Evolutionary conservation across 2,329 filamentous ascomycete genomes (phyloP).

Genomic region (Fusarium acutatum): DNA sequence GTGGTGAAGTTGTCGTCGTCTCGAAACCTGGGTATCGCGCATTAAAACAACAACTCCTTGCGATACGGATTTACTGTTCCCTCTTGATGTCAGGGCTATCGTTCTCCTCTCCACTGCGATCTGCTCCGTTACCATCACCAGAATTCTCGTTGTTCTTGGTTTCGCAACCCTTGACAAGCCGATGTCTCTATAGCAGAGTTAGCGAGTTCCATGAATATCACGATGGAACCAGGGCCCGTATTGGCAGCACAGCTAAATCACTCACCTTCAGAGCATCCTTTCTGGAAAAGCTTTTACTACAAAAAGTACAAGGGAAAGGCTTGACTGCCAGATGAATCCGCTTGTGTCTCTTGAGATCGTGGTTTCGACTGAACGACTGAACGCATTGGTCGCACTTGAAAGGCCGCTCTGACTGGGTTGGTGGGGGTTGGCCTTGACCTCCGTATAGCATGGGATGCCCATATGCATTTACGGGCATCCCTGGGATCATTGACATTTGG

Average conservation of each 20-base stretch:
- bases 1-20: constrained; percentile 10
- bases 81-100: constrained; percentile 36
- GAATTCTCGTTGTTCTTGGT: constrained; percentile 43
- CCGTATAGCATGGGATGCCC: constrained; percentile 69
- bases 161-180: constrained; percentile 71
- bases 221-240: not conserved
- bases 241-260: not conserved
- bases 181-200: constrained; percentile 59
- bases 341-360: constrained; percentile 96
- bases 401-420: constrained; percentile 75
- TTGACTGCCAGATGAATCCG: constrained; percentile 94
- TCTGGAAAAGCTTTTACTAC: constrained; percentile 95
- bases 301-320: constrained; percentile 89
- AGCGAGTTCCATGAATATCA: constrained; percentile 6
- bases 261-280: constrained; percentile 97
- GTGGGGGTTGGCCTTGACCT: constrained; percentile 56
- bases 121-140: constrained; percentile 33
- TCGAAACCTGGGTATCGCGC: constrained; percentile 21
- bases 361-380: constrained; percentile 94
- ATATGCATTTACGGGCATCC: constrained; percentile 64
- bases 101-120: constrained; percentile 39
- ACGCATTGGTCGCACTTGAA: constrained; percentile 95
- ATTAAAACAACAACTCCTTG: constrained; percentile 5
- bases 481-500: constrained; percentile 75
- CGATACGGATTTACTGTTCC: constrained; percentile 25